Evolutionary conservation across 2,329 filamentous ascomycete genomes (phyloP), one percentile per base, ranked within the genome.

Genomic region (Penicillium concentricum): DNA sequence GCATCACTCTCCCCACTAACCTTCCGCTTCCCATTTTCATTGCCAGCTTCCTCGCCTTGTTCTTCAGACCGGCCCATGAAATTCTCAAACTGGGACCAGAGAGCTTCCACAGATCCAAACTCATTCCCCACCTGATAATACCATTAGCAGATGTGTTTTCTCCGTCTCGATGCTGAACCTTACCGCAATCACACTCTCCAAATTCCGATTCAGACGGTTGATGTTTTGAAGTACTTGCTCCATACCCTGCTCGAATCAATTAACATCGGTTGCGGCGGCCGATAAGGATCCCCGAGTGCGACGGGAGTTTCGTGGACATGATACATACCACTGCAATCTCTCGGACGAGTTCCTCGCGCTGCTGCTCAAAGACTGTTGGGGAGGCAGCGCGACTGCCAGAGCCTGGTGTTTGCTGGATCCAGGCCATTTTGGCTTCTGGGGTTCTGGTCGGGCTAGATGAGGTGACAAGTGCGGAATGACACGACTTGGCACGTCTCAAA

Each of bases 61-160:
- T 75, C 73, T 13, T 78, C 76, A 54, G 88, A 83, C 68, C 88
- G 90, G 9, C 85, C 90, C 92, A 97, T 97, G 66, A 97, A 92
- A 64, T 88, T 90, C 78, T 99, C 94, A 70, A 99, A 97, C 69
- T 96, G 91, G 38, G 90, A 95, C 94, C 94, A 99, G 16, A 99
- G 82, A 30, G 91, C 92, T 75, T 99, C 94, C 42, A 99, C 94
- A 4, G 91, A 92, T n/a, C 90, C 88, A 76, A 99, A 97, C 70
- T 99, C 94, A 75, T 96, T 96, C 37, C 94, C 94, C 51, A 99
- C 87, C 87, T 91, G 53, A 37, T 16, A 2, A 26, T n/a, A 18
- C 10, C 3, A 26, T 58, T 42, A 62, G 48, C 45, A 45, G 28
- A 34, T 46, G 12, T 10, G 9, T 13, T n/a, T 24, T 30, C 5